A percentile compares a stretch with the other conserved stretches of the same genome.
These are phyloP conservation scores for Blastomyces silverae DNA, from an alignment of 2,329 filamentous ascomycete genomes.

Conservation along the genomic window DNA sequence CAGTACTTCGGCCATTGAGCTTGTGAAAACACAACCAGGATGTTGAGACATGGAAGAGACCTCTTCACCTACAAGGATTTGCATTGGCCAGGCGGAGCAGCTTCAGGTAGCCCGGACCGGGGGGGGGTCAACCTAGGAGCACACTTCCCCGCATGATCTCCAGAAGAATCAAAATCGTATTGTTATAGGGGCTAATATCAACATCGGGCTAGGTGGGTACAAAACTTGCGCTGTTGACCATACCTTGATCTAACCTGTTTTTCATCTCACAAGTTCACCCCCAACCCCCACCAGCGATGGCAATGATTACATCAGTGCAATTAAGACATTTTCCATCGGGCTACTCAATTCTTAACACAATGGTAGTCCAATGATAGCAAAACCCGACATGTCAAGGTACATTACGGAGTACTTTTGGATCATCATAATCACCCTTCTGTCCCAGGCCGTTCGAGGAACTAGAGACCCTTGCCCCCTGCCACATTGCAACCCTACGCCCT, in stretches of 20 bases:
- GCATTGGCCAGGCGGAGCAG: not conserved
- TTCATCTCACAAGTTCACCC: too few species aligned
- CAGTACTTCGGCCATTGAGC: not conserved
- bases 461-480: not conserved
- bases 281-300: too few species aligned
- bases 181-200: not conserved
- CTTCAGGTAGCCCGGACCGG: not conserved
- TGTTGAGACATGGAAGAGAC: not conserved
- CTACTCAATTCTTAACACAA: too few species aligned
- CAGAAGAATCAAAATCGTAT: not conserved
- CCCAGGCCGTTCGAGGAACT: too few species aligned
- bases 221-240: too few species aligned
- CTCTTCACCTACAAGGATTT: not conserved
- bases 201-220: not conserved
- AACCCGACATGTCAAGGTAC: not conserved
- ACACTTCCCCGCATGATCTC: slow-evolving; percentile 2
- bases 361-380: not conserved
- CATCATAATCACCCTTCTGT: not conserved
- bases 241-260: too few species aligned
- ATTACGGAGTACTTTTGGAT: too few species aligned
- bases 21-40: not conserved
- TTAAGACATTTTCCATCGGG: too few species aligned
- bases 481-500: slow-evolving; percentile 1
- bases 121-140: not conserved
- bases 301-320: too few species aligned